A percentile compares a stretch with the other conserved stretches of the same genome.
phyloP scores from a whole-genome alignment of 768 basidiomycete species.

The Xanthoconium stramineum region DNA sequence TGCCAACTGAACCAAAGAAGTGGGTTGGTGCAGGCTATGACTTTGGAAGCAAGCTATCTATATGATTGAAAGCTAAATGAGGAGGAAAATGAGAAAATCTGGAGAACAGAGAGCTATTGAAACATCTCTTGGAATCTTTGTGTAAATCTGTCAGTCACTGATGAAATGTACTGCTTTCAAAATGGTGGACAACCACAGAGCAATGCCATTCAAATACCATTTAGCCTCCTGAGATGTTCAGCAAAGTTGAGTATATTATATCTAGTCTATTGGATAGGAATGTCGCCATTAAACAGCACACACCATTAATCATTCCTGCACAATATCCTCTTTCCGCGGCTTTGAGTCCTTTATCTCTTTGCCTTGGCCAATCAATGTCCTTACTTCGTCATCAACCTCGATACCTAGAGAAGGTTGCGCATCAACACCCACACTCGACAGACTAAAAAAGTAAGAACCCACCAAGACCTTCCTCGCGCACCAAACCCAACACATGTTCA shows the following conservation, averaged over 20 bases:
- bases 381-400: slow-evolving; percentile 80
- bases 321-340: slow-evolving; percentile 96
- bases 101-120: no score
- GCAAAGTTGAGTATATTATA: not conserved
- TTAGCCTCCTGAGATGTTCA: no score
- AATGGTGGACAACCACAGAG: no score
- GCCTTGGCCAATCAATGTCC: slow-evolving; percentile 79
- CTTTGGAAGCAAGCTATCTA: no score
- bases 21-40: no score
- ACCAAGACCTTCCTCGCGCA: slow-evolving; percentile 86
- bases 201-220: no score
- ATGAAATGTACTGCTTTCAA: no score
- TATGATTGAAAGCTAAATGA: no score
- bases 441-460: slow-evolving; percentile 18
- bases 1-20: no score
- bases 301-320: slow-evolving; percentile 53
- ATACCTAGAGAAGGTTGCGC: slow-evolving; percentile 48
- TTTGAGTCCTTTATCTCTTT: slow-evolving; percentile 72
- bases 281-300: slow-evolving; percentile 16
- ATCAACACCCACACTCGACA: not conserved
- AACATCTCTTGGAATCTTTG: no score
- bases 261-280: slow-evolving; percentile 12
- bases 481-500: slow-evolving; percentile 88
- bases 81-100: no score
- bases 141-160: no score